Percentiles rank a stretch among this genome's conserved stretches.
Evolutionary conservation across 176 grass and related monocot genomes (phyloP).

Genomic region (Raddia distichophylla): DNA sequence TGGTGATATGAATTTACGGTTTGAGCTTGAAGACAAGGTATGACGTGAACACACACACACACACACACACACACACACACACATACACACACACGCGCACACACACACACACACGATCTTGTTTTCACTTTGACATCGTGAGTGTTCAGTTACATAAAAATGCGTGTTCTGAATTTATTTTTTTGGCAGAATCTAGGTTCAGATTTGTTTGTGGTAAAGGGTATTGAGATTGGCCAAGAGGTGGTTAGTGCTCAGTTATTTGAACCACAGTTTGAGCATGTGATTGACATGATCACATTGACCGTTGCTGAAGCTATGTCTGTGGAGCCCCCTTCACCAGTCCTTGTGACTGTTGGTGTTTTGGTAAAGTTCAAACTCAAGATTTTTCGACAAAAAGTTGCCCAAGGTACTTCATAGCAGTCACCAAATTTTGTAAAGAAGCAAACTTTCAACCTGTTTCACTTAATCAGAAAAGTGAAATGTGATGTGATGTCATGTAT

Average conservation of each 20-base stretch:
- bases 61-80: too few species aligned
- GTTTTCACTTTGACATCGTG: conserved; percentile 27
- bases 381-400: conserved; percentile 77
- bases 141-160: conserved; percentile 24
- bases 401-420: conserved; percentile 58
- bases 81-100: too few species aligned
- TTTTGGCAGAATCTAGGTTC: conserved; percentile 69
- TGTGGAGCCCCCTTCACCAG: conserved; percentile 83
- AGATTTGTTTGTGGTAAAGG: conserved; percentile 91
- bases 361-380: conserved; percentile 72
- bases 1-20: conserved; percentile 82
- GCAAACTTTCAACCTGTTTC: neutral
- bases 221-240: conserved; percentile 87
- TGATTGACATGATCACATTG: conserved; percentile 69
- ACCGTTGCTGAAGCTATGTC: conserved; percentile 99
- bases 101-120: conserved; percentile 1
- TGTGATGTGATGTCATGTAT: conserved; percentile 8
- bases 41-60: too few species aligned
- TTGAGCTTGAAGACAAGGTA: conserved; percentile 93
- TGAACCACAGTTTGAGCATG: conserved; percentile 87
- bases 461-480: conserved; percentile 10
- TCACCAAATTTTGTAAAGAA: conserved; percentile 20
- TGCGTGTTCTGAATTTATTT: conserved; percentile 37
- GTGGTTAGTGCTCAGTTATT: conserved; percentile 74
- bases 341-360: conserved; percentile 86